Evolutionary conservation across 441 rosid species (phyloP).

Genomic region (Corymbia calophylla): DNA sequence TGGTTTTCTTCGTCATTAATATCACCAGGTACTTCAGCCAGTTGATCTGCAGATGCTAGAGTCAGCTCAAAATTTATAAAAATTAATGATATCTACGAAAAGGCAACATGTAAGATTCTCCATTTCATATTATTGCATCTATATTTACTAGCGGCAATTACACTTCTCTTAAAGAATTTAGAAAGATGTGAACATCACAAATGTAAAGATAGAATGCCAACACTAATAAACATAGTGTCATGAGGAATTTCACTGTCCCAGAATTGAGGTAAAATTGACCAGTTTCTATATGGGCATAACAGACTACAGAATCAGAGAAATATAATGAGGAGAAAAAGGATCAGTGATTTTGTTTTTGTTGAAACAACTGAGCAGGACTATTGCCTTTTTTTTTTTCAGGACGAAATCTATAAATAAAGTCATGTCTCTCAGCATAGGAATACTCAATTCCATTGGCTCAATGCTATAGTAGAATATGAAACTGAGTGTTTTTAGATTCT

Average conservation of each 20-base stretch:
- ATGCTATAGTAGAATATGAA: neutral
- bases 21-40: conserved; percentile 15
- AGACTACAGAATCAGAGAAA: neutral
- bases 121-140: neutral
- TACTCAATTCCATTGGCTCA: neutral
- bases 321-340: neutral
- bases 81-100: neutral
- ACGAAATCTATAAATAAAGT: neutral
- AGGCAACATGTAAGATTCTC: neutral
- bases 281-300: neutral
- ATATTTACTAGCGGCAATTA: neutral
- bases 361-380: neutral
- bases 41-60: conserved; percentile 30
- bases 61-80: neutral
- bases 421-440: neutral
- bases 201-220: neutral
- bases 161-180: neutral
- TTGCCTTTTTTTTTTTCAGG: neutral
- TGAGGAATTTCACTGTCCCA: neutral
- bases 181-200: neutral
- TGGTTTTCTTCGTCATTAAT: conserved; percentile 16
- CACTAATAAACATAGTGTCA: neutral
- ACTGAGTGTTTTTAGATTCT: neutral
- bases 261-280: neutral
- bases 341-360: neutral